Percentiles rank a stretch among this genome's conserved stretches.
Evolutionary conservation across 129 eudicot species (phyloP).

Genomic region (Chrysanthemum makinoi): DNA sequence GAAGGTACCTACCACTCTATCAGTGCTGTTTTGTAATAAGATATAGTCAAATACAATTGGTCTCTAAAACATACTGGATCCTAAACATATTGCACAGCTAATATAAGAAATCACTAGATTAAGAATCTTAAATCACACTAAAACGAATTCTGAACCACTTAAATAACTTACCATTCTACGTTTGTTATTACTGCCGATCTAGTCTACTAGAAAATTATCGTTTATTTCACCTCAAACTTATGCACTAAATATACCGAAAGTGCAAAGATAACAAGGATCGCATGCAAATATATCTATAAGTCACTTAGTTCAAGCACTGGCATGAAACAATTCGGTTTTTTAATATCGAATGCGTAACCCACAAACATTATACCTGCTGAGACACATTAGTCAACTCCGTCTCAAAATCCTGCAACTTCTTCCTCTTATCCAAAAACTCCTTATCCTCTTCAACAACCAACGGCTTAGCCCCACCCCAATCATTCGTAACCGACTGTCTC

Average conservation of each 20-base stretch:
- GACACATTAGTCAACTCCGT: conserved; percentile 67
- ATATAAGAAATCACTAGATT: neutral
- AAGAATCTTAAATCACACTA: conserved; percentile 1
- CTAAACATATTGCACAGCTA: neutral
- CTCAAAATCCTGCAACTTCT: conserved; percentile 75
- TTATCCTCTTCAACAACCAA: conserved; percentile 80
- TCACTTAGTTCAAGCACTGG: neutral
- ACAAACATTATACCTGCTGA: conserved; percentile 51
- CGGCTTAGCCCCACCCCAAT: conserved; percentile 76
- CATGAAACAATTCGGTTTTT: neutral
- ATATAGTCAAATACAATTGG: neutral
- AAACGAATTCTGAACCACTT: neutral
- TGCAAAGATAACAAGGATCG: neutral
- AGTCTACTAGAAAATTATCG: neutral
- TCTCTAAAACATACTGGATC: neutral
- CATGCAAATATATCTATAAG: neutral
- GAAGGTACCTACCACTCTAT: neutral
- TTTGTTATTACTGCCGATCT: neutral
- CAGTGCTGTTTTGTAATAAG: neutral
- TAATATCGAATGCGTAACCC: neutral
- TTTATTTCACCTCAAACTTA: neutral
- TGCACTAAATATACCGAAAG: neutral
- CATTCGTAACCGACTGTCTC: conserved; percentile 82
- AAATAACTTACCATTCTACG: no score
- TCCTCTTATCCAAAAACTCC: conserved; percentile 74